These are phyloP conservation scores for Nannochloropsis granulata DNA, from an alignment of 108 stramenopile genomes.

Conservation along the genomic window DNA sequence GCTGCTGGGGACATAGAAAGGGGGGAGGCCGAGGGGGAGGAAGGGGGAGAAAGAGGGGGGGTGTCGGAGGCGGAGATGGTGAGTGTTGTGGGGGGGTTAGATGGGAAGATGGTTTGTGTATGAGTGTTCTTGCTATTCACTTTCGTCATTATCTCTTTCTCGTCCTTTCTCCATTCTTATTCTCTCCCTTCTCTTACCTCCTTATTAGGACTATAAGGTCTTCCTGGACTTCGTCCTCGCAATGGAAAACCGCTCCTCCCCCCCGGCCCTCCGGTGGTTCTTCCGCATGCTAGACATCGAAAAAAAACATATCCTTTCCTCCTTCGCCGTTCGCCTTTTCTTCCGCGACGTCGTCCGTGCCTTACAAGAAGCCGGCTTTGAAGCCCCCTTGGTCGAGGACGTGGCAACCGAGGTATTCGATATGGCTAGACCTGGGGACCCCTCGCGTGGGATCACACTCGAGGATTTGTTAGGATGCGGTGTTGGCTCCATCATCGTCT, in stretches of 20 bases:
- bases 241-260: constrained; percentile 27
- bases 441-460: constrained; percentile 2
- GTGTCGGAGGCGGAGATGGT: constrained; percentile 27
- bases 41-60: not conserved
- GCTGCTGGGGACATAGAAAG: no score
- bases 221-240: constrained; percentile 47
- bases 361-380: not conserved
- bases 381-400: not conserved
- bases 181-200: not conserved
- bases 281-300: constrained; percentile 23
- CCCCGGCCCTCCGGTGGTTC: constrained; percentile 17
- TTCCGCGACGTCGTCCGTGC: constrained; percentile 16
- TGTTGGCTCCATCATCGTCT: constrained; percentile 16
- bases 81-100: not conserved
- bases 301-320: not conserved
- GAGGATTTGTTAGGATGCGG: constrained; percentile 21
- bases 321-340: constrained; percentile 20
- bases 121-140: not conserved
- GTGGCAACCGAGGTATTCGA: constrained; percentile 33
- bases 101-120: not conserved
- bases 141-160: not conserved
- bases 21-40: not conserved
- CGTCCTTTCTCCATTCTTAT: not conserved
- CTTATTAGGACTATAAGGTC: constrained; percentile 35
- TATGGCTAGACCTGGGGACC: constrained; percentile 11